Percentiles rank a stretch among this genome's conserved stretches.
Conservation (phyloP, 1,284 basidiomycete genomes). For the Cutaneotrichosporon sp. region DNA sequence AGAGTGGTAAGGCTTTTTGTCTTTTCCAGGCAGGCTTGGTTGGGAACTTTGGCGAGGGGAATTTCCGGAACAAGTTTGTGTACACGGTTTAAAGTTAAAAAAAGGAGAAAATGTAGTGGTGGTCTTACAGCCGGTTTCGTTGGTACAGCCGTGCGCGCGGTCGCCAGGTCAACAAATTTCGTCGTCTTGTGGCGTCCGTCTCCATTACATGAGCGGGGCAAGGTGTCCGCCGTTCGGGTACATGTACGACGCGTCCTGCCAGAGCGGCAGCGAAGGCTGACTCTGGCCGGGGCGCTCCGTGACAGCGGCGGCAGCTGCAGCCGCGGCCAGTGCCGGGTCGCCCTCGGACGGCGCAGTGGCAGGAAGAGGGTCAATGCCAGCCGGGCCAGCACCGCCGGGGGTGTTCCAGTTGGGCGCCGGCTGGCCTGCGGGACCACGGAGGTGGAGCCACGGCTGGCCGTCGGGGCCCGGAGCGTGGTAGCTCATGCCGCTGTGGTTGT, state of each 20-base stretch:
- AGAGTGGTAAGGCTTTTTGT: background rate
- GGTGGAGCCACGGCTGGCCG: conserved; percentile 45
- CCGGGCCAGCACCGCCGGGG: conserved; percentile 3
- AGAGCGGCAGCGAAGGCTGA: conserved; percentile 18
- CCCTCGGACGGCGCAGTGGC: conserved; percentile 19
- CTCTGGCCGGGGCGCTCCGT: conserved; percentile 15
- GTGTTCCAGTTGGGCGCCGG: conserved; percentile 38
- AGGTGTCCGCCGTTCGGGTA: conserved; percentile 22
- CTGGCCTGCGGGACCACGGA: conserved; percentile 36
- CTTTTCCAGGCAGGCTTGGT: background rate
- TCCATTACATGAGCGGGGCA: conserved; percentile 18
- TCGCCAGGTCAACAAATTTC: background rate
- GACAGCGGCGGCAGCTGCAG: conserved; percentile 11
- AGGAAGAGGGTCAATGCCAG: conserved; percentile 20
- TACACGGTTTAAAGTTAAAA: conserved; percentile 14
- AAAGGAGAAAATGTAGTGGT: conserved; percentile 1
- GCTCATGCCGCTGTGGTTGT: conserved; percentile 39
- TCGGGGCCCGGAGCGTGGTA: conserved; percentile 46
- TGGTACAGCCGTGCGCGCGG: conserved; percentile 2
- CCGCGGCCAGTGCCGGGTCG: conserved; percentile 13
- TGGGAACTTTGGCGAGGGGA: background rate
- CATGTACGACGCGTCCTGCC: conserved; percentile 25
- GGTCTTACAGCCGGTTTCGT: conserved; percentile 18
- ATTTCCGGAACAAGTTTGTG: conserved; percentile 18
- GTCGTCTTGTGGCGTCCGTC: background rate